Evolutionary conservation across 495 filamentous ascomycete species (phyloP).

Genomic region (Mycothermus thermophilus): DNA sequence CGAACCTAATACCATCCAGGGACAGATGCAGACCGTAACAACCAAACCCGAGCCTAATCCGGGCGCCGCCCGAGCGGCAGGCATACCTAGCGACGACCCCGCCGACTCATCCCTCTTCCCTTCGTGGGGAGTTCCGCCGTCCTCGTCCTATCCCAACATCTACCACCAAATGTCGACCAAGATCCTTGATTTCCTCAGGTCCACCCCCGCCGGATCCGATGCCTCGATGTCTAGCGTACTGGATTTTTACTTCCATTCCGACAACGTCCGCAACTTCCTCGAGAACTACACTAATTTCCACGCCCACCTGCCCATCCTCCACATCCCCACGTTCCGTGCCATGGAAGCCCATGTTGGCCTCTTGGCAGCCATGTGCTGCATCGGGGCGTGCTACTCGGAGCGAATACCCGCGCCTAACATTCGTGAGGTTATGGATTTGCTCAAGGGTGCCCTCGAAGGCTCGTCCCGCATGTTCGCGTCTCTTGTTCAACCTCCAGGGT

Average conservation of each 20-base stretch:
- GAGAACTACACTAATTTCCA: slow-evolving; percentile 49
- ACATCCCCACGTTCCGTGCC: slow-evolving; percentile 52
- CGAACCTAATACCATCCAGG: slow-evolving; percentile 35
- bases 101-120: slow-evolving; percentile 27
- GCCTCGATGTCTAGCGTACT: slow-evolving; percentile 27
- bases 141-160: slow-evolving; percentile 30
- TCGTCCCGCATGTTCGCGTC: slow-evolving; percentile 34
- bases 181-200: slow-evolving; percentile 42
- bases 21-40: slow-evolving; percentile 36
- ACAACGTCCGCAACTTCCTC: slow-evolving; percentile 49
- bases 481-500: slow-evolving; percentile 18
- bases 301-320: slow-evolving; percentile 53
- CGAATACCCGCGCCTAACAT: slow-evolving; percentile 37
- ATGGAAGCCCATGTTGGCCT: slow-evolving; percentile 45
- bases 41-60: slow-evolving; percentile 35
- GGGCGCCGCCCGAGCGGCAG: slow-evolving; percentile 25
- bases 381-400: slow-evolving; percentile 54
- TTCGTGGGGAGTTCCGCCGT: slow-evolving; percentile 26
- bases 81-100: slow-evolving; percentile 27
- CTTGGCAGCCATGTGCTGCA: slow-evolving; percentile 46
- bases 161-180: slow-evolving; percentile 37
- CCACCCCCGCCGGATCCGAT: slow-evolving; percentile 24
- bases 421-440: slow-evolving; percentile 44
- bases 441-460: slow-evolving; percentile 34
- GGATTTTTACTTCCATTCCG: slow-evolving; percentile 38